Base-by-base conservation (phyloP, 148 eudicot species). In the Silene uniflora region DNA sequence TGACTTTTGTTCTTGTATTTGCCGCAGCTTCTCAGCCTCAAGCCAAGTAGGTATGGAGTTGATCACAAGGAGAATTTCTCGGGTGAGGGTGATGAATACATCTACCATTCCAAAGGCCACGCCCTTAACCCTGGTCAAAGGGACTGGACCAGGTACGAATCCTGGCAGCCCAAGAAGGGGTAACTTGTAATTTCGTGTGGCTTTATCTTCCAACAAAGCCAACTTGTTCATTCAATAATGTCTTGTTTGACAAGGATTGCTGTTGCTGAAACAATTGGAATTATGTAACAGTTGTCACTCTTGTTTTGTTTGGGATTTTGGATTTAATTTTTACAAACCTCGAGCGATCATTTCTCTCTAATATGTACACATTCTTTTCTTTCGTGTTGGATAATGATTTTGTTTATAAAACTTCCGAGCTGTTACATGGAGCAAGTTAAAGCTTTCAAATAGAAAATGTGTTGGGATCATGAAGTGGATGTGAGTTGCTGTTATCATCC, bases 51-150 rank as follows among this genome's bases (percentile, higher is more conserved):
- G 84, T 94, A 94, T 72, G 97, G 93, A 46, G 54, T 84, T 47
- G 96, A 92, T 49, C 98, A 94, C 86, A 94, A 82, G 80, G 93
- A 94, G 80, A 94, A 94, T 83, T 90, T 90, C 67, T 83, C 98
- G 8, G 98, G 98, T 14, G 93, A 92, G 74, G 98, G 98, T 22
- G 96, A 92, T 54, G 85, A 89, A 69, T 89, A 90, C 76, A 94
- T 94, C 56, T 94, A 94, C 81, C 98, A 94, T 81, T 94, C 98
- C 29, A 94, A 94, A 84, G 98, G 98, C 4, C 98, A 92, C 58
- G 70, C 88, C 75, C 96, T 94, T 25, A 85, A 94, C 76, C 96
- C 96, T 56, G 97, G 97, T 61, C 98, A 94, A 83, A 90, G 96
- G 84, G 88, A 94, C 83, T 94, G 98, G 98, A 90, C 98, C 67